Evolutionary conservation across 192 early-diverging fungal genomes (phyloP).

Genomic region (Coemansia sp.): DNA sequence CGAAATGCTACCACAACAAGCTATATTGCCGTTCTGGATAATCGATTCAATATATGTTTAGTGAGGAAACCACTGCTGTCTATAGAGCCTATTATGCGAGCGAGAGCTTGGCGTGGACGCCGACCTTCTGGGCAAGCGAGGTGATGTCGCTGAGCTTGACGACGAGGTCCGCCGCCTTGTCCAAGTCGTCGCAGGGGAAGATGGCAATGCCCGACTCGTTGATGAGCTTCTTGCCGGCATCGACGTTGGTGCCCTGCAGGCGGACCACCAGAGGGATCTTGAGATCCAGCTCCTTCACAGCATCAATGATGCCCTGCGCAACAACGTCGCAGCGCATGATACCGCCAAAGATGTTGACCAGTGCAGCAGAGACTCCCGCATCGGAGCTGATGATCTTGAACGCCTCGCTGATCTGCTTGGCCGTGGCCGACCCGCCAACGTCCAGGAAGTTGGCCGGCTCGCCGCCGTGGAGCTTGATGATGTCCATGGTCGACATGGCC

Average conservation of each 20-base stretch:
- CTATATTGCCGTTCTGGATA: neutral
- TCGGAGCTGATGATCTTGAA: constrained; percentile 99
- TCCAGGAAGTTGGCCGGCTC: constrained; percentile 99
- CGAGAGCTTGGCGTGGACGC: constrained; percentile 43
- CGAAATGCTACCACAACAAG: neutral
- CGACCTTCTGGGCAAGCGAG: constrained; percentile 44
- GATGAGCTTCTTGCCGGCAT: constrained; percentile 89
- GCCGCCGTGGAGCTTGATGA: constrained; percentile 98
- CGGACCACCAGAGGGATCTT: constrained; percentile 95
- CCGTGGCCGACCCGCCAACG: constrained; percentile 93
- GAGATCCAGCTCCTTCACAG: constrained; percentile 84
- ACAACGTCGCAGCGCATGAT: constrained; percentile 99
- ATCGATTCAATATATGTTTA: neutral
- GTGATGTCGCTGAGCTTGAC: constrained; percentile 51
- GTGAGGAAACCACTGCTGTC: no score
- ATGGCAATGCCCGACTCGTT: constrained; percentile 86
- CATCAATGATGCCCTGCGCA: constrained; percentile 96
- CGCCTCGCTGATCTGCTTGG: constrained; percentile 94
- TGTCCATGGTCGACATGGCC: constrained; percentile 99
- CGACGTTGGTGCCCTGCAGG: constrained; percentile 84
- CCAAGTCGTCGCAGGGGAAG: constrained; percentile 90
- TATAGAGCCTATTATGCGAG: constrained; percentile 26
- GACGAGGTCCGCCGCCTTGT: constrained; percentile 75
- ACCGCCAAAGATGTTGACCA: constrained; percentile 99
- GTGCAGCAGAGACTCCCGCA: constrained; percentile 89